Evolutionary conservation across 2,329 filamentous ascomycete species (phyloP).

Genomic region (Chaetomiaceae sp.): DNA sequence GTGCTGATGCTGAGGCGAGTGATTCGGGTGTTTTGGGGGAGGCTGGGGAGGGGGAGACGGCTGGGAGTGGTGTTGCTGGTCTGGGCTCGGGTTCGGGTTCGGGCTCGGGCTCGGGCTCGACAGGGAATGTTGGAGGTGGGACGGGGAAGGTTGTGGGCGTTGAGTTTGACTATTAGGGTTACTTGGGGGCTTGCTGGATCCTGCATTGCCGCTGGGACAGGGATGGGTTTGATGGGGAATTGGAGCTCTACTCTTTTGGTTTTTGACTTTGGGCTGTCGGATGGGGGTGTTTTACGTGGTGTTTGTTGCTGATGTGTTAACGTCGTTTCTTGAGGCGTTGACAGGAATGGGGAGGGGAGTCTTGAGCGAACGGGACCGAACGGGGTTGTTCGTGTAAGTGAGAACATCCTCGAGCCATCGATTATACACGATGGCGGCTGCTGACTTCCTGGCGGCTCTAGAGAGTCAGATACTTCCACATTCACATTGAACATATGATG

Average conservation of each 20-base stretch:
- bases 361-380: neutral
- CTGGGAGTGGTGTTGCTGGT: conserved; percentile 28
- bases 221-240: neutral
- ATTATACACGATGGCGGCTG: neutral
- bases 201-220: neutral
- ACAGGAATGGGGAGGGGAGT: conserved; percentile 2
- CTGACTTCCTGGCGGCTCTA: neutral
- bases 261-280: neutral
- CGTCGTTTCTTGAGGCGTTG: neutral
- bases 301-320: too few species aligned
- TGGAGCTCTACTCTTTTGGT: neutral
- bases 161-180: conserved; percentile 29
- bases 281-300: neutral
- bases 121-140: conserved; percentile 12
- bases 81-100: too few species aligned
- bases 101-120: too few species aligned
- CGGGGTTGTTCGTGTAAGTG: conserved; percentile 1
- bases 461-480: neutral
- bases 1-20: conserved; percentile 63
- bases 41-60: conserved; percentile 7
- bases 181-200: conserved; percentile 14
- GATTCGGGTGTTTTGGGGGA: conserved; percentile 18
- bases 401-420: neutral
- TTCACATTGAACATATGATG: neutral
- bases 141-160: conserved; percentile 25